Evolutionary conservation across 371 early-diverging fungal genomes (phyloP), one percentile per base, ranked within the genome.

Genomic region (Zychaea mexicana): DNA sequence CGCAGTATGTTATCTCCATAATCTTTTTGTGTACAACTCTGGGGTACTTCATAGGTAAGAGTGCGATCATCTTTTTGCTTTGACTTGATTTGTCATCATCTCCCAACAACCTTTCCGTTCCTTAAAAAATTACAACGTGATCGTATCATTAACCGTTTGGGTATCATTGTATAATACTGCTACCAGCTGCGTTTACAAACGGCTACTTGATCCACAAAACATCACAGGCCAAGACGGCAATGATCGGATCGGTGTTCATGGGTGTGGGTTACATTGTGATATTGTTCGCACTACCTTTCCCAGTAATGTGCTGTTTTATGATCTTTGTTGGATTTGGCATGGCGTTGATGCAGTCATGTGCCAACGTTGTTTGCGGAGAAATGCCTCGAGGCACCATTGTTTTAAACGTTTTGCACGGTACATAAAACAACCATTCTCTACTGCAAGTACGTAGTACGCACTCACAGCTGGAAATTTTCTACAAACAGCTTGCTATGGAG

Each of bases 181-280:
- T 47, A n/a, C n/a, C n/a, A 61, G 66, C 70, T 19, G 73, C 73
- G 5, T 58, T 69, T 55, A 33, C 52, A 8, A 73, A 73, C 56
- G 70, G 67, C 2, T 69, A 60, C 31, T 47, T 69, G 24, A 64
- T 69, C 19, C 38, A 60, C 9, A 45, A 65, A 10, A 49, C 66
- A 19, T 59, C 59, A 1, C 68, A 69, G 56, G 57, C 61, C 4
- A 62, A 49, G 2, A 61, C 73, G 0, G 58, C 61, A 2, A 49
- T 59, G 53, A 33, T 73, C 15, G 73, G 73, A 13, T 31, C 62
- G 1, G 2, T 45, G 2, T 60, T 60, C 7, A 22, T 69, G 39
- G 38, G 61, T 7, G 12, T 69, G 4, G 62, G 57, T 28, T 63
- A 55, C 27, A 24, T 65, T 15, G 59, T 65, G 1, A 26, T 64